Conservation (phyloP, 805 yeast genomes). For the Clavispora santaluciae region DNA sequence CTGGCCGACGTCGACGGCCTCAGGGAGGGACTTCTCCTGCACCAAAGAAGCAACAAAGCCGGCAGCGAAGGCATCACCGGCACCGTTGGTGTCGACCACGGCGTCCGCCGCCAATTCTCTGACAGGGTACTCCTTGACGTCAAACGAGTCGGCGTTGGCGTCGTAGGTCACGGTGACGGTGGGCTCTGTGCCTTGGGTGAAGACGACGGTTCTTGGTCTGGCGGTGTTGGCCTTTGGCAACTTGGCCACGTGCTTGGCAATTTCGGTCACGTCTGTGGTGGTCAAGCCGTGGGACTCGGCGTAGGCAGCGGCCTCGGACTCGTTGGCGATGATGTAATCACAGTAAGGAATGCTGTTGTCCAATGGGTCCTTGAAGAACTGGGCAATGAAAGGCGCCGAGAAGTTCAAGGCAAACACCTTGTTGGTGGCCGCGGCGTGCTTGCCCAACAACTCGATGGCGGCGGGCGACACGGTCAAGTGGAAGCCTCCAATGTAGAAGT, state of each 20-base stretch:
- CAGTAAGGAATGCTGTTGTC: constrained; percentile 78
- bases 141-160: constrained; percentile 41
- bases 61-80: constrained; percentile 98
- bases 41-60: constrained; percentile 91
- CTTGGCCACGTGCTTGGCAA: constrained; percentile 79
- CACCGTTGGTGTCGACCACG: constrained; percentile 94
- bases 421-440: constrained; percentile 82
- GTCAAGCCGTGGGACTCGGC: constrained; percentile 76
- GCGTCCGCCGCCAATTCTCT: constrained; percentile 61
- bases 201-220: constrained; percentile 78
- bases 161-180: constrained; percentile 72
- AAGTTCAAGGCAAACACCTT: constrained; percentile 80
- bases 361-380: constrained; percentile 89
- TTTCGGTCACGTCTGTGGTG: constrained; percentile 58
- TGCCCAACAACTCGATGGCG: constrained; percentile 83
- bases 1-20: constrained; percentile 80
- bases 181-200: constrained; percentile 94
- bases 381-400: constrained; percentile 95
- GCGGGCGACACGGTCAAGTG: constrained; percentile 97
- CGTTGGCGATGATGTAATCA: constrained; percentile 91
- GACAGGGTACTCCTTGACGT: constrained; percentile 57
- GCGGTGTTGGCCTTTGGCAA: constrained; percentile 67
- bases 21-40: constrained; percentile 56
- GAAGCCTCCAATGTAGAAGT: constrained; percentile 96
- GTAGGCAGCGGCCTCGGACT: constrained; percentile 92